A percentile compares a stretch with the other conserved stretches of the same genome.
phyloP scores from a whole-genome alignment of 176 grass and related monocot species.

The Musa schizocarpa region DNA sequence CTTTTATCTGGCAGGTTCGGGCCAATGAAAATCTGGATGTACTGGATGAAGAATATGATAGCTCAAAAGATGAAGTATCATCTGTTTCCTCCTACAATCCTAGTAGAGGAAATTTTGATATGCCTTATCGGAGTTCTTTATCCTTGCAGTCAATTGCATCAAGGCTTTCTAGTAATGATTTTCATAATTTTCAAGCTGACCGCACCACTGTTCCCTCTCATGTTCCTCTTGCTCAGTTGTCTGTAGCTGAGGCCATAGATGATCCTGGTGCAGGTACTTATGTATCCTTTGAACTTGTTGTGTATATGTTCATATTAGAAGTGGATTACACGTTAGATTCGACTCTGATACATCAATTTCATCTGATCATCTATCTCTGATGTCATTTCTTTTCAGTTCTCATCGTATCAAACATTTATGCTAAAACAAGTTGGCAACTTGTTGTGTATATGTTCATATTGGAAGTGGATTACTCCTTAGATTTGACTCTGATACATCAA shows the following conservation, averaged over 20 bases:
- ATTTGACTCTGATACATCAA: too few relatives aligned
- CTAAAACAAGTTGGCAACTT: background rate
- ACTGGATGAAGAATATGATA: conserved; percentile 87
- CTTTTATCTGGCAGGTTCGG: conserved; percentile 40
- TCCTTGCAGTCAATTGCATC: conserved; percentile 65
- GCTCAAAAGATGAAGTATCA: conserved; percentile 92
- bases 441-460: too few relatives aligned
- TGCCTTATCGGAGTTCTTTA: conserved; percentile 48
- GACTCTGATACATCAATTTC: too few relatives aligned
- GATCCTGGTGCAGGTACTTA: conserved; percentile 60
- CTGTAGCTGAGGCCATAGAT: conserved; percentile 80
- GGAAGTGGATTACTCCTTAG: too few relatives aligned
- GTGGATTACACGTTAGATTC: too few relatives aligned
- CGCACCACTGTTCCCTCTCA: conserved; percentile 43
- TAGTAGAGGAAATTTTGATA: conserved; percentile 56
- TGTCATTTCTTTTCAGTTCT: too few relatives aligned
- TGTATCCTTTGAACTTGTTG: background rate
- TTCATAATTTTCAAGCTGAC: conserved; percentile 41
- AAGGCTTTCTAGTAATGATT: conserved; percentile 53
- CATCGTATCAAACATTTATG: too few relatives aligned
- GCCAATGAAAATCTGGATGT: conserved; percentile 70
- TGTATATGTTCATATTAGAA: too few relatives aligned
- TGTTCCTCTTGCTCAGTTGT: conserved; percentile 53
- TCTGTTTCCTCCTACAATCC: conserved; percentile 92
- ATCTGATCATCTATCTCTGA: too few relatives aligned